Evolutionary conservation across 495 filamentous ascomycete species (phyloP).

Genomic region (Penicillium simplicissimum): DNA sequence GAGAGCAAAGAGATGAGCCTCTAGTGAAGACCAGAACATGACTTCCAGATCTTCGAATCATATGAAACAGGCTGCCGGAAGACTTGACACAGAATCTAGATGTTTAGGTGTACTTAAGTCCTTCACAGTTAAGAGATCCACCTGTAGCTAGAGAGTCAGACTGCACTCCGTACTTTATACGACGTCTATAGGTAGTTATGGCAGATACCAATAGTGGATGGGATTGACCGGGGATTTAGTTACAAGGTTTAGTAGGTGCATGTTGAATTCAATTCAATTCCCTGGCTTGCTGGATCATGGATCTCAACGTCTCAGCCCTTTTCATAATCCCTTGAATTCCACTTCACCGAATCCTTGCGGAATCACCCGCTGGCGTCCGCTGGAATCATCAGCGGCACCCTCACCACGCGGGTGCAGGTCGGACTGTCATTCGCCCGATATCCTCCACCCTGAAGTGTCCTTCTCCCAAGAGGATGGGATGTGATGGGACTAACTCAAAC

Average conservation of each 20-base stretch:
- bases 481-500: neutral
- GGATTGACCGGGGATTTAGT: neutral
- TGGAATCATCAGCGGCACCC: conserved; percentile 10
- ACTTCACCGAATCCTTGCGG: neutral
- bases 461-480: neutral
- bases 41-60: no score
- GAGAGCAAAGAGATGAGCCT: no score
- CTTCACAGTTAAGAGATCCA: no score
- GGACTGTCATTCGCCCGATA: conserved; percentile 38
- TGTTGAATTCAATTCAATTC: conserved; percentile 2
- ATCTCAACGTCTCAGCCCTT: neutral
- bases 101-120: no score
- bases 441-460: neutral
- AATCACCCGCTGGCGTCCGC: conserved; percentile 1
- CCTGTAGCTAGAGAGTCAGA: no score
- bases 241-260: neutral
- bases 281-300: neutral
- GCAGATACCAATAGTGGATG: neutral
- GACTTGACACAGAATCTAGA: no score
- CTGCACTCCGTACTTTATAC: no score
- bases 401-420: conserved; percentile 58
- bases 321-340: neutral
- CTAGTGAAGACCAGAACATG: no score
- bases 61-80: no score
- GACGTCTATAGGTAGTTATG: no score